phyloP scores from a whole-genome alignment of 2,329 filamentous ascomycete species.

The Diaporthe sp. region DNA sequence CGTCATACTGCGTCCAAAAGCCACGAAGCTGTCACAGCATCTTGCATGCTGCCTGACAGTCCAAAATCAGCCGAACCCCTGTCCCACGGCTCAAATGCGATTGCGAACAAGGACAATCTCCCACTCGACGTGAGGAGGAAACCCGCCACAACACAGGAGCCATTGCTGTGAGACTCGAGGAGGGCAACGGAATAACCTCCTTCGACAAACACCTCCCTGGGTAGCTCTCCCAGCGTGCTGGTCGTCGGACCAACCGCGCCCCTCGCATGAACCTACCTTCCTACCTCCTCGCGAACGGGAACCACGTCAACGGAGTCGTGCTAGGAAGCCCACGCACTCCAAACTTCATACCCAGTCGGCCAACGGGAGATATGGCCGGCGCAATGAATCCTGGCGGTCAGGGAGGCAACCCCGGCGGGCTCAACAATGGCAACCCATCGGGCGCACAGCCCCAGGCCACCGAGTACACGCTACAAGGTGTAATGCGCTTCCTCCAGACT shows the following conservation, averaged over 20 bases:
- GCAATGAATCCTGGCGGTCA: conserved; percentile 41
- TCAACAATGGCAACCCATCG: conserved; percentile 43
- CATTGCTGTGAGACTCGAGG: conserved; percentile 1
- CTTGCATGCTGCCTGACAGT: conserved; percentile 29
- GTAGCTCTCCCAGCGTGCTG: conserved; percentile 21
- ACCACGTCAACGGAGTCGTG: conserved; percentile 12
- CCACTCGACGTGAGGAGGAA: conserved; percentile 33
- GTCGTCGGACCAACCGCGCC: conserved; percentile 34
- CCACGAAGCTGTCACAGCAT: conserved; percentile 32
- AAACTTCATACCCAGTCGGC: conserved; percentile 26
- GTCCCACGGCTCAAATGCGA: conserved; percentile 32
- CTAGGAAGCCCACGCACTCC: conserved; percentile 36
- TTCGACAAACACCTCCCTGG: background rate
- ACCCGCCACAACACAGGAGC: background rate
- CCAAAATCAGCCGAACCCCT: background rate
- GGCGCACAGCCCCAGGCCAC: conserved; percentile 69
- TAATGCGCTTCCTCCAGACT: conserved; percentile 99
- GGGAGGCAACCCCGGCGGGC: conserved; percentile 38
- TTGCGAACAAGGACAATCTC: conserved; percentile 22
- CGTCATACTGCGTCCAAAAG: conserved; percentile 34
- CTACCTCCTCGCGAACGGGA: conserved; percentile 20
- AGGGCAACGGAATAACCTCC: conserved; percentile 15
- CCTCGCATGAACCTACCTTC: conserved; percentile 27
- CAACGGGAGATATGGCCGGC: conserved; percentile 37
- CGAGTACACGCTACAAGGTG: conserved; percentile 78